Conservation (phyloP, 805 yeast genomes). For the Saturnispora sanitii region DNA sequence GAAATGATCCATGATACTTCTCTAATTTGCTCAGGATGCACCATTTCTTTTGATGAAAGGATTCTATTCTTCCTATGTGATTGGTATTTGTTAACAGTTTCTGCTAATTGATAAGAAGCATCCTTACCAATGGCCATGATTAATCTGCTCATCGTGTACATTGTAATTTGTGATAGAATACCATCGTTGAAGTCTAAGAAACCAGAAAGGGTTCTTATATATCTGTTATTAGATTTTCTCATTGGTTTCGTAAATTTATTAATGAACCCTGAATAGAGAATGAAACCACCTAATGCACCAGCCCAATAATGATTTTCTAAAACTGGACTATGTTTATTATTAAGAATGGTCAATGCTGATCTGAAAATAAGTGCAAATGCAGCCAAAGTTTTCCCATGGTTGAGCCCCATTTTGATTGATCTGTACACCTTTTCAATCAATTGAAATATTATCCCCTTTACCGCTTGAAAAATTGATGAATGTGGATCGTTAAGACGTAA, state of each 20-base stretch:
- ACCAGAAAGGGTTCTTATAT: neutral
- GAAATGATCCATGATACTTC: slow-evolving; percentile 44
- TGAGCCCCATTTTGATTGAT: slow-evolving; percentile 20
- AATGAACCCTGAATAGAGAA: slow-evolving; percentile 25
- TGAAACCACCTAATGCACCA: slow-evolving; percentile 24
- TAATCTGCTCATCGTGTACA: slow-evolving; percentile 64
- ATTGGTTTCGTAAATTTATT: neutral
- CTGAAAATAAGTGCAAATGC: slow-evolving; percentile 25
- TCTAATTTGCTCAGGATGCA: slow-evolving; percentile 11
- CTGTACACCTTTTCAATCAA: slow-evolving; percentile 14
- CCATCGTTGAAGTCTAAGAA: slow-evolving; percentile 16
- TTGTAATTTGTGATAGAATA: slow-evolving; percentile 64
- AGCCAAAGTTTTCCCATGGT: slow-evolving; percentile 27
- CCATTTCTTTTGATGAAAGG: neutral
- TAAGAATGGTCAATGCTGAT: slow-evolving; percentile 9
- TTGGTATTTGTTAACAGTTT: neutral
- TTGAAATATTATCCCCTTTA: slow-evolving; percentile 7
- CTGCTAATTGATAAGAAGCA: slow-evolving; percentile 24
- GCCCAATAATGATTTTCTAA: slow-evolving; percentile 17
- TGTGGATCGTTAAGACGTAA: slow-evolving; percentile 1
- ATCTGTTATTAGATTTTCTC: neutral
- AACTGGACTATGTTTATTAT: neutral
- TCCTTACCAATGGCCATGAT: slow-evolving; percentile 51
- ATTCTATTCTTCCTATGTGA: neutral
- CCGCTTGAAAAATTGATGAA: neutral